Evolutionary conservation across 768 basidiomycete genomes (phyloP), one percentile per base, ranked within the genome.

Genomic region (Guyanaporus albipodus): DNA sequence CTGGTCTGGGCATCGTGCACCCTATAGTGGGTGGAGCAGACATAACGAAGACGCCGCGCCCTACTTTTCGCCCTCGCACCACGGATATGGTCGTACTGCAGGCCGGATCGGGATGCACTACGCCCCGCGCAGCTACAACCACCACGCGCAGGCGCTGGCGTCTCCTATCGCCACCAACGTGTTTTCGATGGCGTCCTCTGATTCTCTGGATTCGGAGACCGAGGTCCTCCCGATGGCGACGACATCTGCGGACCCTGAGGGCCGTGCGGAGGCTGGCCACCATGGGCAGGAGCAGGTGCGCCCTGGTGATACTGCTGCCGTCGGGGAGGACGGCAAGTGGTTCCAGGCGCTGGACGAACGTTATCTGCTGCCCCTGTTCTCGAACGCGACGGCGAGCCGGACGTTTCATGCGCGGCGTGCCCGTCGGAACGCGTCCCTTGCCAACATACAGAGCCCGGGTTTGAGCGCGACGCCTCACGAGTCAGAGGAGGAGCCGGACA

Each of bases 341-440:
- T 97, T 97, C 82, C 92, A 93, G 57, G 77, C 85, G 36, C 69
- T 99, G 31, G 95, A 99, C 67, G 93, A 99, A 69, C 78, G 91
- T 54, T 99, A 95, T 64, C 71, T 99, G 17, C 68, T 98, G 3
- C 94, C 94, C 18, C 71, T 97, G 29, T 98, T 92, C 71, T 91
- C 90, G 38, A 93, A 93, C 60, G 89, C 88, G 14, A 91, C 91
- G 0, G 91, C 91, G 15, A 89, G 86, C 53, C 75, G 90, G 56
- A 85, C 85, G 50, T 91, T 89, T 74, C 83, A 92, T 57, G 89
- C 90, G 3, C 79, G 87, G 24, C 72, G 79, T 38, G 83, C 83
- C 6, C 75, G 85, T 37, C 70, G 83, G 50, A 66, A 67, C 12
- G 60, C 69, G 5, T 63, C 71, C 2, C 50, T 59, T n/a, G 49